Percentiles rank a stretch among this genome's conserved stretches.
phyloP scores from a whole-genome alignment of 768 basidiomycete species.

The Hypholoma fasciculare region DNA sequence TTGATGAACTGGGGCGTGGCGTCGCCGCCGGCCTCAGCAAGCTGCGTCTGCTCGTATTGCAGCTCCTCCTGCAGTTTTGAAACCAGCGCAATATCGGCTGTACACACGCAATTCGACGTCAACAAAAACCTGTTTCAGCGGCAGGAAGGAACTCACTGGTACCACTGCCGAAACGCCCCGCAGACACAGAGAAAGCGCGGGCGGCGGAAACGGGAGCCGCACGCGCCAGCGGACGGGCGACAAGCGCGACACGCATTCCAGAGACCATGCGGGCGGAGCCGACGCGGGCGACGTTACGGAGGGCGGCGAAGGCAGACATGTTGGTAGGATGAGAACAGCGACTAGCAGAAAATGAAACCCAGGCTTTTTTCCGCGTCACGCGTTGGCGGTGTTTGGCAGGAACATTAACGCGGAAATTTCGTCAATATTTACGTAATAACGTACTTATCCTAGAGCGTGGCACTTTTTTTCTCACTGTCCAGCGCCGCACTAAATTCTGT shows the following conservation, averaged over 20 bases:
- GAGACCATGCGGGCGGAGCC: slow-evolving; percentile 35
- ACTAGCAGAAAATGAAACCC: neutral
- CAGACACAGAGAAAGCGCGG: slow-evolving; percentile 48
- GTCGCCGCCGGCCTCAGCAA: slow-evolving; percentile 28
- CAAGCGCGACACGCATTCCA: slow-evolving; percentile 29
- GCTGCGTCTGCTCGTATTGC: slow-evolving; percentile 76
- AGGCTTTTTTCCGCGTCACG: slow-evolving; percentile 15
- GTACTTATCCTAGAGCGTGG: too few species aligned
- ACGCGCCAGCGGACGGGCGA: slow-evolving; percentile 15
- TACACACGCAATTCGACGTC: neutral
- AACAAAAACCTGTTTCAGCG: neutral
- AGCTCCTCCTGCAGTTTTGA: slow-evolving; percentile 82
- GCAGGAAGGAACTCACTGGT: slow-evolving; percentile 33
- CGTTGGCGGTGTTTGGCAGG: slow-evolving; percentile 15
- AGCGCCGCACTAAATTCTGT: neutral
- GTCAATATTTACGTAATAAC: too few species aligned
- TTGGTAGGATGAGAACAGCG: slow-evolving; percentile 21
- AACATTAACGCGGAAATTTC: too few species aligned
- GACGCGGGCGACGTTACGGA: slow-evolving; percentile 55
- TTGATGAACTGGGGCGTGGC: slow-evolving; percentile 73
- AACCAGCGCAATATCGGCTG: slow-evolving; percentile 75
- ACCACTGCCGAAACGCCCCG: slow-evolving; percentile 43
- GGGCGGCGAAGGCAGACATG: slow-evolving; percentile 62
- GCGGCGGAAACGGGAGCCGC: slow-evolving; percentile 19
- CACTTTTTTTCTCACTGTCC: slow-evolving; percentile 2